A percentile compares a stretch with the other conserved stretches of the same genome.
phyloP scores from a whole-genome alignment of 2,329 filamentous ascomycete species.

The Dothistroma septosporum region DNA sequence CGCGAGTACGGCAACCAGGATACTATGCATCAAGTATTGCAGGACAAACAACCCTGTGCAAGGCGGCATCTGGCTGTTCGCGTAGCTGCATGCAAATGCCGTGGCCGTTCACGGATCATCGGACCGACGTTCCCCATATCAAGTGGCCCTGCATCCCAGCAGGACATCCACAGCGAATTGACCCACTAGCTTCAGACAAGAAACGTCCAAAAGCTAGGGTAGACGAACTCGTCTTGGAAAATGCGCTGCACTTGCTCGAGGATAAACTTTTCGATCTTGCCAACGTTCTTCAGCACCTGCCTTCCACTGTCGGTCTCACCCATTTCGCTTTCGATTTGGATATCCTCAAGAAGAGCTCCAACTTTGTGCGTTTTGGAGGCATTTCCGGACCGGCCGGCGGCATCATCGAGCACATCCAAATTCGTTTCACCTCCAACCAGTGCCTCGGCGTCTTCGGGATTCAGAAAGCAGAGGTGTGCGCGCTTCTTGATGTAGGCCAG shows the following conservation, averaged over 20 bases:
- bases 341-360: conserved; percentile 82
- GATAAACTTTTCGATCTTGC: conserved; percentile 97
- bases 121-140: not conserved
- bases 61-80: not conserved
- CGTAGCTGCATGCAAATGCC: conserved; percentile 10
- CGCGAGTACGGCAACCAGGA: not conserved
- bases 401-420: conserved; percentile 31
- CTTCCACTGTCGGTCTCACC: conserved; percentile 86
- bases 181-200: conserved; percentile 52
- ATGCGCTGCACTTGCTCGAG: conserved; percentile 93
- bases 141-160: not conserved
- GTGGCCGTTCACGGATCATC: not conserved
- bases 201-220: conserved; percentile 98
- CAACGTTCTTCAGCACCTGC: conserved; percentile 95
- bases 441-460: conserved; percentile 81
- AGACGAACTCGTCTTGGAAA: conserved; percentile 98
- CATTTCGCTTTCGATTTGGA: conserved; percentile 95
- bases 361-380: conserved; percentile 25
- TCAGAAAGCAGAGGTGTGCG: conserved; percentile 91
- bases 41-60: conserved; percentile 3
- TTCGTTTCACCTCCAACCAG: conserved; percentile 46
- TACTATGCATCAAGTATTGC: not conserved
- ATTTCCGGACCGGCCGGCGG: conserved; percentile 5
- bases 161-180: not conserved
- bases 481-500: conserved; percentile 84